Conservation (phyloP, 1,284 basidiomycete genomes). For the Apiotrichum gracile region DNA sequence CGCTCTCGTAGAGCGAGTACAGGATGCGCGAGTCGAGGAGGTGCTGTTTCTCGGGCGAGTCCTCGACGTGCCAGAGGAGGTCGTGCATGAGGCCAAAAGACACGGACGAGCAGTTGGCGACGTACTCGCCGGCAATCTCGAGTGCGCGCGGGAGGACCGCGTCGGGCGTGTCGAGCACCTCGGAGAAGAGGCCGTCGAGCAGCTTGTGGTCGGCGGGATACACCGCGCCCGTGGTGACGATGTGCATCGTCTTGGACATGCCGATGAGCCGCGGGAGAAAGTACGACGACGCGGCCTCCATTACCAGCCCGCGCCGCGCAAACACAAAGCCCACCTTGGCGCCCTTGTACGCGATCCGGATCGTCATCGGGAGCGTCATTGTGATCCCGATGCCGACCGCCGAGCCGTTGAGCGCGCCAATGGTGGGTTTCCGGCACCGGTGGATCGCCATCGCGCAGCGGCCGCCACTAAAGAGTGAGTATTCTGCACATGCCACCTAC, state of each 20-base stretch:
- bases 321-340: slow-evolving; percentile 18
- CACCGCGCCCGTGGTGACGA: slow-evolving; percentile 9
- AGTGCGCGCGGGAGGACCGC: slow-evolving; percentile 12
- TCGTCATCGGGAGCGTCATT: slow-evolving; percentile 15
- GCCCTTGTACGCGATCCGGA: slow-evolving; percentile 14
- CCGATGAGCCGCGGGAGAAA: slow-evolving; percentile 17
- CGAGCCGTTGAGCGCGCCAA: slow-evolving; percentile 12
- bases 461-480: slow-evolving; percentile 10
- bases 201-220: slow-evolving; percentile 9
- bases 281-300: slow-evolving; percentile 14
- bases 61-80: slow-evolving; percentile 7
- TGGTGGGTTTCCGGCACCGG: background rate
- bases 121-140: slow-evolving; percentile 8
- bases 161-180: slow-evolving; percentile 6
- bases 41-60: slow-evolving; percentile 15
- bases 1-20: slow-evolving; percentile 5
- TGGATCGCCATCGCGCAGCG: slow-evolving; percentile 2
- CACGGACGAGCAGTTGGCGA: slow-evolving; percentile 8
- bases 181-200: slow-evolving; percentile 14
- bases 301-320: slow-evolving; percentile 15
- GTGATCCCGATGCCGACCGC: slow-evolving; percentile 19
- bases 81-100: slow-evolving; percentile 8
- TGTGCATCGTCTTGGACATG: slow-evolving; percentile 2
- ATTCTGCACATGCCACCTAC: background rate
- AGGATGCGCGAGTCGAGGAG: slow-evolving; percentile 16